Percentiles rank a stretch among this genome's conserved stretches.
Evolutionary conservation across 2,329 filamentous ascomycete genomes (phyloP).

Genomic region (Lecanicillium sp.): DNA sequence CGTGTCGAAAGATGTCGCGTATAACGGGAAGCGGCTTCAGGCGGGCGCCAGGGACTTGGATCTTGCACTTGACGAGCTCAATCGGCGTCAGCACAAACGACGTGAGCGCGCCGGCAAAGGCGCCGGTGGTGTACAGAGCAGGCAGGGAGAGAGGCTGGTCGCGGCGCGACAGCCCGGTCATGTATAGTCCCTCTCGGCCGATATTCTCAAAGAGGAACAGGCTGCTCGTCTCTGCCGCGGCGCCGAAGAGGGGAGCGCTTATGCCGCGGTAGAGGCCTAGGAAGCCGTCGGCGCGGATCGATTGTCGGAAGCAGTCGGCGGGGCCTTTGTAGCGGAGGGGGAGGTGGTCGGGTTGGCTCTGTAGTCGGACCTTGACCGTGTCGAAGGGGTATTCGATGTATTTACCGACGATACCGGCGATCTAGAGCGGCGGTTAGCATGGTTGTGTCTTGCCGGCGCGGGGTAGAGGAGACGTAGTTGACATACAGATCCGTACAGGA

Average conservation of each 20-base stretch:
- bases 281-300: conserved; percentile 71
- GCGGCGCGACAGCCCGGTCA: conserved; percentile 37
- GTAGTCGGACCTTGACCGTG: conserved; percentile 93
- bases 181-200: conserved; percentile 58
- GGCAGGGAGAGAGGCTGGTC: conserved; percentile 62
- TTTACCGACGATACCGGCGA: conserved; percentile 83
- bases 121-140: conserved; percentile 72
- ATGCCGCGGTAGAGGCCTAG: conserved; percentile 84
- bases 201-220: conserved; percentile 87
- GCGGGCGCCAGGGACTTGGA: conserved; percentile 65
- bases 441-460: not conserved
- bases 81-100: conserved; percentile 89
- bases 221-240: conserved; percentile 85
- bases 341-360: conserved; percentile 83
- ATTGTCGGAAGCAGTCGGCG: conserved; percentile 87
- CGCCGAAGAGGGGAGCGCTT: conserved; percentile 81
- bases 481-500: conserved; percentile 77
- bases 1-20: conserved; percentile 68
- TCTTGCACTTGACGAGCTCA: conserved; percentile 96
- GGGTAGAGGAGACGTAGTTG: conserved; percentile 4
- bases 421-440: conserved; percentile 31
- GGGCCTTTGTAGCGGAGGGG: conserved; percentile 80
- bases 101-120: conserved; percentile 79
- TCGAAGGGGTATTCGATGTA: conserved; percentile 98
- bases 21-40: conserved; percentile 66